Conservation (phyloP, 352 stramenopile species). For the Phytopythium cucurbitacearum region DNA sequence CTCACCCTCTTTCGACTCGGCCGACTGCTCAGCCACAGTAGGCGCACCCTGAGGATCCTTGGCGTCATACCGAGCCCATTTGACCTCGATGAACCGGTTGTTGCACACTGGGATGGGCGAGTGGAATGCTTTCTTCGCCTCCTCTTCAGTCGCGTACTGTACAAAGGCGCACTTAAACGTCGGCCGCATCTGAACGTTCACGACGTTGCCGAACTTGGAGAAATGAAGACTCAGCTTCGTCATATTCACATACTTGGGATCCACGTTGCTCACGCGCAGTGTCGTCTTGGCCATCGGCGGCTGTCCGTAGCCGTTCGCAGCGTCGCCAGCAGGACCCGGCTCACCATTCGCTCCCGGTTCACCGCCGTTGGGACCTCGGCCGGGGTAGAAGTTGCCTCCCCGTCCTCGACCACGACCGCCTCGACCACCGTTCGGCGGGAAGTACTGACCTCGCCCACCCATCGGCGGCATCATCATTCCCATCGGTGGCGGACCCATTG, state of each 20-base stretch:
- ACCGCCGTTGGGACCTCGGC: constrained; percentile 21
- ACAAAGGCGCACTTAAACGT: constrained; percentile 80
- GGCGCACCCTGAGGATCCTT: constrained; percentile 56
- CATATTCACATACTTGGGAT: constrained; percentile 89
- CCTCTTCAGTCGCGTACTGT: constrained; percentile 79
- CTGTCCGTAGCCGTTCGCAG: constrained; percentile 1
- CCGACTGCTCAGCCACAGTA: constrained; percentile 27
- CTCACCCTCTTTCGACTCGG: constrained; percentile 23
- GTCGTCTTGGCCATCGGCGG: constrained; percentile 53
- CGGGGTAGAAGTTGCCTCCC: constrained; percentile 29
- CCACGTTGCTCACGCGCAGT: constrained; percentile 79
- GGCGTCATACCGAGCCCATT: constrained; percentile 80
- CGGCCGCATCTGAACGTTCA: constrained; percentile 87
- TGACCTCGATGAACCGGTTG: constrained; percentile 87
- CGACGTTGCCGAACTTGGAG: constrained; percentile 85
- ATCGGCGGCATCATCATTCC: constrained; percentile 70
- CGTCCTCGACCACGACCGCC: constrained; percentile 37
- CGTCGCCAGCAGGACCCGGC: background rate
- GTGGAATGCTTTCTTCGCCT: constrained; percentile 83
- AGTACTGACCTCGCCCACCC: constrained; percentile 44
- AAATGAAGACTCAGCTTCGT: constrained; percentile 86
- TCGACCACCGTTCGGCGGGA: constrained; percentile 26
- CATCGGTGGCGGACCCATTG: constrained; percentile 52
- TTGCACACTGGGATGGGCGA: constrained; percentile 87
- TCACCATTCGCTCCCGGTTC: constrained; percentile 20